Evolutionary conservation across 306 rosid species (phyloP).

Genomic region (Prunus salicina): DNA sequence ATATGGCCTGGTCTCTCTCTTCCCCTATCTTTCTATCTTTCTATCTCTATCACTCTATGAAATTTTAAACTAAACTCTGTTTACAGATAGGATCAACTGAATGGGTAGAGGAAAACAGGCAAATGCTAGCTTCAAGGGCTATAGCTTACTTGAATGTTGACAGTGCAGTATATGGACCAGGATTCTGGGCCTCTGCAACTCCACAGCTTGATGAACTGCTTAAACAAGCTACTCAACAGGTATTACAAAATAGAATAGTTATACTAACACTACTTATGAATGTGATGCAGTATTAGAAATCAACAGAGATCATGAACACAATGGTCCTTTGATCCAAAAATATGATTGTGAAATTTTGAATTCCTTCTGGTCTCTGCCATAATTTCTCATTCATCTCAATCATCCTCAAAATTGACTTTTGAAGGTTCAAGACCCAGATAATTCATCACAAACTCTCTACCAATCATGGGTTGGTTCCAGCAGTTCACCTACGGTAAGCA

Average conservation of each 20-base stretch:
- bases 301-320: not conserved
- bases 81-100: conserved; percentile 73
- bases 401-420: conserved; percentile 14
- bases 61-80: conserved; percentile 9
- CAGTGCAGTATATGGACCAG: conserved; percentile 47
- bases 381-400: not conserved
- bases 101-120: conserved; percentile 81
- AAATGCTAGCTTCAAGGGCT: conserved; percentile 62
- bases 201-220: conserved; percentile 78
- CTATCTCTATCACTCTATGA: not conserved
- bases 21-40: conserved; percentile 6
- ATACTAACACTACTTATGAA: not conserved
- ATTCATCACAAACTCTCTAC: conserved; percentile 59
- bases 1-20: conserved; percentile 54
- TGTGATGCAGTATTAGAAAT: not conserved
- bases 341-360: not conserved
- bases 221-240: conserved; percentile 59
- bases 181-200: conserved; percentile 51
- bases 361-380: not conserved
- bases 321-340: not conserved
- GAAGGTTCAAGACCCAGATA: conserved; percentile 69
- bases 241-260: conserved; percentile 16
- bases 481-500: conserved; percentile 45
- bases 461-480: conserved; percentile 54
- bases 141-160: conserved; percentile 78